Conservation (phyloP, 2,329 filamentous ascomycete genomes). For the Ascosphaera apis region DNA sequence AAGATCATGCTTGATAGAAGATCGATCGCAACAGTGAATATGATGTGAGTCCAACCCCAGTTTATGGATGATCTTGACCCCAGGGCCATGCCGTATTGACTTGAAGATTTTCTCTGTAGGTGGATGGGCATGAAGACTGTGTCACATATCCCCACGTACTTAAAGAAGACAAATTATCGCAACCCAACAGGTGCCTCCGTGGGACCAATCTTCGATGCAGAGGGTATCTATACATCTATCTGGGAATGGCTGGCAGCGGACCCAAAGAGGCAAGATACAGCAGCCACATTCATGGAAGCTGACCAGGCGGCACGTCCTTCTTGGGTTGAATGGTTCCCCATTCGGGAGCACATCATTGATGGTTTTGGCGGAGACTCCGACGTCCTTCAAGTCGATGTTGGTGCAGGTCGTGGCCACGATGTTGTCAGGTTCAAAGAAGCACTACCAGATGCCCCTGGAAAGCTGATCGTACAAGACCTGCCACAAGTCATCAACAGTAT, state of each 20-base stretch:
- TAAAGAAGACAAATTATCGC: conserved; percentile 9
- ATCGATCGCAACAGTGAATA: too few relatives aligned
- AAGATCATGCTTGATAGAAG: too few relatives aligned
- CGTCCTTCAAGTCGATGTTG: conserved; percentile 20
- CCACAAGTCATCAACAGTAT: conserved; percentile 15
- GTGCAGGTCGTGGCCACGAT: conserved; percentile 21
- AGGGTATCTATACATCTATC: too few relatives aligned
- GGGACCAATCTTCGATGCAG: too few relatives aligned
- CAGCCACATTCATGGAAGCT: conserved; percentile 8
- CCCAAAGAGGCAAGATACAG: too few relatives aligned
- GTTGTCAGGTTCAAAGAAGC: conserved; percentile 16
- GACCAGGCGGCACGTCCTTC: conserved; percentile 6
- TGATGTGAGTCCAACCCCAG: too few relatives aligned
- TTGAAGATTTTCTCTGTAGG: too few relatives aligned
- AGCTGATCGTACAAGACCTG: conserved; percentile 27
- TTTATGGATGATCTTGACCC: too few relatives aligned
- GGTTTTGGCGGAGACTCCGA: not conserved
- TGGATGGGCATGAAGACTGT: too few relatives aligned
- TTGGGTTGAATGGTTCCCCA: conserved; percentile 10
- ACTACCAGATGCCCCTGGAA: conserved; percentile 17
- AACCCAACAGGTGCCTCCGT: conserved; percentile 9
- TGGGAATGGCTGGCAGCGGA: too few relatives aligned
- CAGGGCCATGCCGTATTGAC: too few relatives aligned
- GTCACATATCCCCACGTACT: conserved; percentile 8
- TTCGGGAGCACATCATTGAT: conserved; percentile 6